Percentiles rank a stretch among this genome's conserved stretches.
These are phyloP conservation scores for Stephania cephalantha DNA, from an alignment of 164 flowering plant species.

Conservation along the genomic window DNA sequence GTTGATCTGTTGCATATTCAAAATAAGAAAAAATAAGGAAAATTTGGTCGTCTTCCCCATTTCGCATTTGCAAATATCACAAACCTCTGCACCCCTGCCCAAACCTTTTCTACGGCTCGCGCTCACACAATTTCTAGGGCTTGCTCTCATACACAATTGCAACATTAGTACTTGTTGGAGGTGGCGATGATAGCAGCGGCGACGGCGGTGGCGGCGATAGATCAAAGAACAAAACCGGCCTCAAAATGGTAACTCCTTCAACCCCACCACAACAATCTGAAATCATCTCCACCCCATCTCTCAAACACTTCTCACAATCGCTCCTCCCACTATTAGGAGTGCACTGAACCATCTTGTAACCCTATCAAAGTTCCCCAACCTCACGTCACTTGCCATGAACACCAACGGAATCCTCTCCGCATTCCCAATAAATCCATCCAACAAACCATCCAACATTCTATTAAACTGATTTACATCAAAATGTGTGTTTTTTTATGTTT, in stretches of 20 bases:
- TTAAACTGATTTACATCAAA: no score
- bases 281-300: not conserved
- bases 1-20: no score
- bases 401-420: not conserved
- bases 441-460: not conserved
- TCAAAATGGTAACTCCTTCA: constrained; percentile 16
- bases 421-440: not conserved
- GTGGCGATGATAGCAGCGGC: not conserved
- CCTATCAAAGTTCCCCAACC: not conserved
- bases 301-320: constrained; percentile 25
- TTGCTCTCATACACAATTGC: no score
- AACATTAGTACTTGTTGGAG: no score
- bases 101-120: no score
- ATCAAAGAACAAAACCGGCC: constrained; percentile 9
- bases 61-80: no score
- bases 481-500: no score
- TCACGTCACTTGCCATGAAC: not conserved
- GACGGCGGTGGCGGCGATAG: not conserved
- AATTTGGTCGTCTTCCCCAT: no score
- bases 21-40: no score
- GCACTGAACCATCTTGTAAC: constrained; percentile 33
- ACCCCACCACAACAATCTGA: constrained; percentile 4
- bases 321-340: constrained; percentile 21
- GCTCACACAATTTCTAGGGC: no score
- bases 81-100: no score